Evolutionary conservation across 305 asterid species (phyloP).

Genomic region (Caryopteris hybrid): DNA sequence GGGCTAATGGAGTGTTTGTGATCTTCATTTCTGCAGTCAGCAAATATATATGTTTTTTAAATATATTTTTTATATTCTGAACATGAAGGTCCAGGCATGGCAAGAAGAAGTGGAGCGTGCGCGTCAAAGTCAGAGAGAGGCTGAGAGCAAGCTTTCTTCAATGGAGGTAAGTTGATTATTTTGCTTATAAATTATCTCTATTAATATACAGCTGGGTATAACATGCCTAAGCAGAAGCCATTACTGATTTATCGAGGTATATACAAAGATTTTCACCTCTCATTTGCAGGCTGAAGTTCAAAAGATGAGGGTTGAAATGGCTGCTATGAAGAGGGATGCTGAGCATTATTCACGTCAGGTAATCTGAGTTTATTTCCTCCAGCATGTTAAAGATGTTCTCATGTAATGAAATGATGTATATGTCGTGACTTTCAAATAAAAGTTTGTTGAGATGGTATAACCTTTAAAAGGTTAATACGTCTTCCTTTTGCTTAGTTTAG

Average conservation of each 20-base stretch:
- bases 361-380: conserved; percentile 16
- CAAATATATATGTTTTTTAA: neutral
- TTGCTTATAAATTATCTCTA: conserved; percentile 6
- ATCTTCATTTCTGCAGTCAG: conserved; percentile 7
- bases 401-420: neutral
- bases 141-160: conserved; percentile 87
- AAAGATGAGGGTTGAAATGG: conserved; percentile 97
- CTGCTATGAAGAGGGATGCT: conserved; percentile 99
- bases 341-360: conserved; percentile 99
- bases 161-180: conserved; percentile 75
- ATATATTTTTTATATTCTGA: conserved; percentile 17
- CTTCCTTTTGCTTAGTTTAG: neutral
- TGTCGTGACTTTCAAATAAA: neutral
- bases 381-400: conserved; percentile 8
- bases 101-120: conserved; percentile 99
- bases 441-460: neutral
- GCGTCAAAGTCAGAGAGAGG: conserved; percentile 95
- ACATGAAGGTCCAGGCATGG: conserved; percentile 89
- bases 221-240: conserved; percentile 7
- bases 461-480: neutral
- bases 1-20: neutral
- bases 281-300: conserved; percentile 85
- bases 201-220: too few species aligned
- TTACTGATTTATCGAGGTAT: conserved; percentile 20
- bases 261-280: neutral